These are phyloP conservation scores for Komagataella ulmi DNA, from an alignment of 805 yeast species.

Conservation along the genomic window DNA sequence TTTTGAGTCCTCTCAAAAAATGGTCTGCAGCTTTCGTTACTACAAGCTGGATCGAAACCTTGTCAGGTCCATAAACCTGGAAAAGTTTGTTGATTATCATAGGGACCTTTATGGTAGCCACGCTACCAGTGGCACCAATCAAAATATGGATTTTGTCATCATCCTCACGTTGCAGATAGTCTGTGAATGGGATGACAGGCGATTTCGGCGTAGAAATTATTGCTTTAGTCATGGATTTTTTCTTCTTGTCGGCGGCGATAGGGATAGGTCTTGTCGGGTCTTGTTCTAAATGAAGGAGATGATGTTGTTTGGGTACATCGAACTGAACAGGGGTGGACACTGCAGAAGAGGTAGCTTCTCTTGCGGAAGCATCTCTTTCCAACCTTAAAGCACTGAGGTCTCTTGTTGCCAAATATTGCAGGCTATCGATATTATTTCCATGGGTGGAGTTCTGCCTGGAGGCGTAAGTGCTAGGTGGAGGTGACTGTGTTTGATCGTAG, in stretches of 20 bases:
- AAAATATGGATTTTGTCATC: slow-evolving; percentile 81
- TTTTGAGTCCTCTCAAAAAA: slow-evolving; percentile 44
- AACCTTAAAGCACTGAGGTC: slow-evolving; percentile 2
- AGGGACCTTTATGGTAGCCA: slow-evolving; percentile 91
- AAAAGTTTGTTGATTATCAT: slow-evolving; percentile 76
- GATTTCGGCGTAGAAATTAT: slow-evolving; percentile 43
- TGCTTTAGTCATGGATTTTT: slow-evolving; percentile 28
- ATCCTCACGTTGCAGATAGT: slow-evolving; percentile 58
- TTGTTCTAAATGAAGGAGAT: slow-evolving; percentile 4
- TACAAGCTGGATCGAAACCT: slow-evolving; percentile 72
- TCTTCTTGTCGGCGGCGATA: slow-evolving; percentile 7
- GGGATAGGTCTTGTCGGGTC: slow-evolving; percentile 7
- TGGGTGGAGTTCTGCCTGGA: slow-evolving; percentile 7
- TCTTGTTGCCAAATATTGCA: slow-evolving; percentile 1
- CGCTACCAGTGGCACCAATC: slow-evolving; percentile 91
- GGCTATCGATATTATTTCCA: neutral
- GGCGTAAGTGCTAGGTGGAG: slow-evolving; percentile 3
- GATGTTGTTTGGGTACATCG: slow-evolving; percentile 8
- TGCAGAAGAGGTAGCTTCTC: neutral
- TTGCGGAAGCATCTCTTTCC: slow-evolving; percentile 1
- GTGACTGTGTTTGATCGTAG: neutral
- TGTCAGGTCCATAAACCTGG: slow-evolving; percentile 61
- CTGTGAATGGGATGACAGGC: slow-evolving; percentile 63
- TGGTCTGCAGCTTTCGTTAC: slow-evolving; percentile 80
- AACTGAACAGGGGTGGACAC: slow-evolving; percentile 9